Evolutionary conservation across 78 protist species (phyloP).

Genomic region (Dictyostelium purpureum): DNA sequence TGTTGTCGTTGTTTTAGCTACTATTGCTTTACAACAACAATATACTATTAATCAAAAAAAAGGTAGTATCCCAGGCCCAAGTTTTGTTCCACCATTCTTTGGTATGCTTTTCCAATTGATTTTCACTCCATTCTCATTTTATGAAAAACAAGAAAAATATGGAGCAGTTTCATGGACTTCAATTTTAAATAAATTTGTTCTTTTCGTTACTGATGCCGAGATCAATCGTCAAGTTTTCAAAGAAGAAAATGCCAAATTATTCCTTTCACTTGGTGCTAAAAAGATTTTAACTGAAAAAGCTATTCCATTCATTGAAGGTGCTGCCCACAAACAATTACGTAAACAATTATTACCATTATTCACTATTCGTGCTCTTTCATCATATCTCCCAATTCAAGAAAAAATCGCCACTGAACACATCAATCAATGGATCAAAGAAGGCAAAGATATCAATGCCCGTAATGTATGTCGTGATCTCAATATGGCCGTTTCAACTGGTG

Average conservation of each 20-base stretch:
- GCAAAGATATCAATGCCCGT: slow-evolving; percentile 44
- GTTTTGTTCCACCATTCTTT: slow-evolving; percentile 76
- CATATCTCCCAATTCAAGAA: slow-evolving; percentile 83
- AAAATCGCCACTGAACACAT: slow-evolving; percentile 35
- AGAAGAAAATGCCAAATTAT: slow-evolving; percentile 65
- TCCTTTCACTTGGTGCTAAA: slow-evolving; percentile 49
- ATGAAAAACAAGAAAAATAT: slow-evolving; percentile 70
- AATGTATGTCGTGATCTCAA: slow-evolving; percentile 66
- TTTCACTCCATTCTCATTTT: slow-evolving; percentile 64
- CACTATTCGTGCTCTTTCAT: slow-evolving; percentile 74
- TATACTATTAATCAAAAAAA: slow-evolving; percentile 24
- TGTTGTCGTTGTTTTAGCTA: slow-evolving; percentile 27
- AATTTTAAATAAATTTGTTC: slow-evolving; percentile 53
- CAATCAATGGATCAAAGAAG: slow-evolving; percentile 47
- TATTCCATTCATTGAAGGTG: slow-evolving; percentile 78
- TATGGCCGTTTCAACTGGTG: slow-evolving; percentile 78
- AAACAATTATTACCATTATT: slow-evolving; percentile 80
- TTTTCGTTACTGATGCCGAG: slow-evolving; percentile 78
- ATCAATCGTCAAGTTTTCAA: slow-evolving; percentile 72
- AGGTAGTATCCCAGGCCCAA: slow-evolving; percentile 81
- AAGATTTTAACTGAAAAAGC: slow-evolving; percentile 76
- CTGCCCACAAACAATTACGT: slow-evolving; percentile 77
- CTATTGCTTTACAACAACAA: slow-evolving; percentile 70
- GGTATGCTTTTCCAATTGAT: slow-evolving; percentile 83
- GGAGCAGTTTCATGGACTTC: slow-evolving; percentile 82